Conservation (phyloP, 371 early-diverging fungal species). For the Lichtheimia ramosa region DNA sequence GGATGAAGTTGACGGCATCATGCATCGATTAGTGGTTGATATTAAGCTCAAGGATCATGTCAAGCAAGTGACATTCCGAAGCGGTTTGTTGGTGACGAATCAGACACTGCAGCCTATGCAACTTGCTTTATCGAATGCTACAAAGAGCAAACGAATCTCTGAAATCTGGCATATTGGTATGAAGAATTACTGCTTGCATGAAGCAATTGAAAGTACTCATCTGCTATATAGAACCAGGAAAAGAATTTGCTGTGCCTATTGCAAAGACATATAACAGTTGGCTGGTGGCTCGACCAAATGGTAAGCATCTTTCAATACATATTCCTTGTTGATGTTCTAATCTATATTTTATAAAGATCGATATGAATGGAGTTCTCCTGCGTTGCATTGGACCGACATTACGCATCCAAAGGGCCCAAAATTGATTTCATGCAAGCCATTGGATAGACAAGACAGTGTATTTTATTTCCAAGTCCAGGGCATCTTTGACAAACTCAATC, state of each 20-base stretch:
- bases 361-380: conserved; percentile 70
- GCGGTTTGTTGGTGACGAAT: conserved; percentile 69
- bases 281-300: conserved; percentile 67
- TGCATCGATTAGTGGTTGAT: conserved; percentile 74
- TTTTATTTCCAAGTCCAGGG: conserved; percentile 32
- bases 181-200: not conserved
- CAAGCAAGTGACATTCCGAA: conserved; percentile 80
- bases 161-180: conserved; percentile 30
- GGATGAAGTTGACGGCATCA: conserved; percentile 61
- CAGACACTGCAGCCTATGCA: conserved; percentile 34
- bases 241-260: conserved; percentile 69
- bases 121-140: conserved; percentile 49
- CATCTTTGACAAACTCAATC: conserved; percentile 33
- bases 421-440: conserved; percentile 29
- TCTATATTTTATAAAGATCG: not conserved
- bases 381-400: conserved; percentile 72
- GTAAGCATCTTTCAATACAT: conserved; percentile 20
- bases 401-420: conserved; percentile 30
- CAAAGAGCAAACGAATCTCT: conserved; percentile 33
- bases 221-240: conserved; percentile 40
- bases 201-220: not conserved
- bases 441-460: conserved; percentile 15
- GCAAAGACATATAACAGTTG: conserved; percentile 57
- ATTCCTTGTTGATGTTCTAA: too few relatives aligned
- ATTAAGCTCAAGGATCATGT: conserved; percentile 71